A percentile compares a stretch with the other conserved stretches of the same genome.
These are phyloP conservation scores for Ceratobasidium theobromae DNA, from an alignment of 1,284 basidiomycete genomes.

Conservation along the genomic window DNA sequence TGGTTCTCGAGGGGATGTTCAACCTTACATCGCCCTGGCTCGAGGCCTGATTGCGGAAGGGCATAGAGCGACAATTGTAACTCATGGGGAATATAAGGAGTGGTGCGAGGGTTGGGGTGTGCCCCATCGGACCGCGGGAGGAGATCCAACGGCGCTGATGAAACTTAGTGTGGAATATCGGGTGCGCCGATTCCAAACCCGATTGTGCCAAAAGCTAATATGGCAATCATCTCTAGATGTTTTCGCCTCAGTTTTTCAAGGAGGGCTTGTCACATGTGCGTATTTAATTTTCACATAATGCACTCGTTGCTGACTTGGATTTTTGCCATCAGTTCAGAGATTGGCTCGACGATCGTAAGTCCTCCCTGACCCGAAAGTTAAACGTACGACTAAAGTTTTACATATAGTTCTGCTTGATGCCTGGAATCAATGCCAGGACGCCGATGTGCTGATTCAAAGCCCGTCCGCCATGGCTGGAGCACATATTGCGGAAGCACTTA, in stretches of 20 bases:
- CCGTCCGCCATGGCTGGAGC: conserved; percentile 80
- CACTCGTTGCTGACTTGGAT: conserved; percentile 3
- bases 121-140: conserved; percentile 68
- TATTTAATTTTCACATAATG: conserved; percentile 19
- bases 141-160: conserved; percentile 74
- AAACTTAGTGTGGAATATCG: conserved; percentile 53
- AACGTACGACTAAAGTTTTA: neutral
- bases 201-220: neutral
- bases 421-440: conserved; percentile 70
- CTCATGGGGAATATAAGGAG: conserved; percentile 61
- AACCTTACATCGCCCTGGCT: conserved; percentile 55
- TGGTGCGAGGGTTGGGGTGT: conserved; percentile 68
- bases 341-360: conserved; percentile 73
- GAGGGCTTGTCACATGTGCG: conserved; percentile 62
- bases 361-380: neutral
- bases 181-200: neutral
- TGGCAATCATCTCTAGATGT: conserved; percentile 56
- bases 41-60: conserved; percentile 53
- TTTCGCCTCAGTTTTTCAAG: conserved; percentile 80
- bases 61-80: conserved; percentile 60
- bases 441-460: conserved; percentile 67
- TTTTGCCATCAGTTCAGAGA: conserved; percentile 55
- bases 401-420: conserved; percentile 63
- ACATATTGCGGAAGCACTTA: conserved; percentile 78
- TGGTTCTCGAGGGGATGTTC: conserved; percentile 55